These are phyloP conservation scores for Citrus medica DNA, from an alignment of 345 rosid genomes.

Conservation along the genomic window DNA sequence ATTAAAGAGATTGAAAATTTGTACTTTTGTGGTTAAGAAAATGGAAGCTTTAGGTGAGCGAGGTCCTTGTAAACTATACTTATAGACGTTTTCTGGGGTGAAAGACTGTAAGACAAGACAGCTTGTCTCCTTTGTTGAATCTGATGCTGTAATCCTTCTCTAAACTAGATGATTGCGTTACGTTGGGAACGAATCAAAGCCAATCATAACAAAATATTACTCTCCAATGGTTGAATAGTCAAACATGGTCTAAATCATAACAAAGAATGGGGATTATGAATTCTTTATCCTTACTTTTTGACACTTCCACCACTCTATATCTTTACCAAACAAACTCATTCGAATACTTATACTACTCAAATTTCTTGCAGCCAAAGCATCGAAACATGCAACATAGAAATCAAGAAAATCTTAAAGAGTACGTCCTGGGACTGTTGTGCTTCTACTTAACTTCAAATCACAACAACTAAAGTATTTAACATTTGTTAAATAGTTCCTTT, in stretches of 20 bases:
- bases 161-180: constrained; percentile 6
- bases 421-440: neutral
- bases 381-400: neutral
- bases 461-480: neutral
- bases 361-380: constrained; percentile 13
- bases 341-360: neutral
- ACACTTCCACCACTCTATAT: neutral
- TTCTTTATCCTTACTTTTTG: constrained; percentile 6
- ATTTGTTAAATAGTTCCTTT: too few relatives aligned
- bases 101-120: constrained; percentile 9
- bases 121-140: neutral
- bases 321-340: neutral
- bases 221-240: constrained; percentile 13
- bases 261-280: neutral
- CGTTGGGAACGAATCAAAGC: neutral
- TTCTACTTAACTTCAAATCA: too few relatives aligned
- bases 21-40: neutral
- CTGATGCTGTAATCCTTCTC: constrained; percentile 4
- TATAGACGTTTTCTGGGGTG: constrained; percentile 1
- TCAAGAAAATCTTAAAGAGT: neutral
- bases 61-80: neutral
- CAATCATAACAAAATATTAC: constrained; percentile 9
- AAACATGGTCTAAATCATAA: constrained; percentile 2
- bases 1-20: neutral
- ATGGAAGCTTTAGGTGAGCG: neutral